Conservation (phyloP, 2,329 filamentous ascomycete species). For the Alternaria brassicicola region DNA sequence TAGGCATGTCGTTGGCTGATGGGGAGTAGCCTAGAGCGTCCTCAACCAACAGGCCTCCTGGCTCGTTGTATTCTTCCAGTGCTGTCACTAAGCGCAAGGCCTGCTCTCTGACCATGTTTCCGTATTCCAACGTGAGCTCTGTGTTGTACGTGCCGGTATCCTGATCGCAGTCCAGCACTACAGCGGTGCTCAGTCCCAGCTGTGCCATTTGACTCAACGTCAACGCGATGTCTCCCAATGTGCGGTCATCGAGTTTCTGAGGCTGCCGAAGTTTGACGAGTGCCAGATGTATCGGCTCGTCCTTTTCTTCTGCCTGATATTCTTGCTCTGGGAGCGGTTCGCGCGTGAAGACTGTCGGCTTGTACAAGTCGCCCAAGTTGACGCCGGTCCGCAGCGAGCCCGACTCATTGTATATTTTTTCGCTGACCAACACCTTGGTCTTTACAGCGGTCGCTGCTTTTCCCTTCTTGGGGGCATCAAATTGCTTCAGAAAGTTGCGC, state of each 20-base stretch:
- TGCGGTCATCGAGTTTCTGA: slow-evolving; percentile 71
- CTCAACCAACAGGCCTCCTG: slow-evolving; percentile 72
- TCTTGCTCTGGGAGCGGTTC: slow-evolving; percentile 52
- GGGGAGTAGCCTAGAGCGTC: slow-evolving; percentile 54
- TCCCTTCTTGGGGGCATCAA: slow-evolving; percentile 56
- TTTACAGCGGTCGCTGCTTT: slow-evolving; percentile 13
- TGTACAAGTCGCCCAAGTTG: slow-evolving; percentile 67
- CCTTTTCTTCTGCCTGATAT: slow-evolving; percentile 24
- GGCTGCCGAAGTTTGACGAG: slow-evolving; percentile 82
- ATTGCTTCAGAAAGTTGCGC: slow-evolving; percentile 87
- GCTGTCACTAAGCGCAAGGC: slow-evolving; percentile 75
- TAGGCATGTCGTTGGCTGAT: slow-evolving; percentile 32
- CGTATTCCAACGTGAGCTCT: slow-evolving; percentile 40
- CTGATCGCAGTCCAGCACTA: slow-evolving; percentile 76
- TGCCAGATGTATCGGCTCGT: slow-evolving; percentile 72
- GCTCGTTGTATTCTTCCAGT: slow-evolving; percentile 71
- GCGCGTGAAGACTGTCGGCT: slow-evolving; percentile 64
- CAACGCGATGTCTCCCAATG: slow-evolving; percentile 75
- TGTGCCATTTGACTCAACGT: slow-evolving; percentile 83
- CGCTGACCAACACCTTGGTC: slow-evolving; percentile 22
- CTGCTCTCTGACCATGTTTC: slow-evolving; percentile 64
- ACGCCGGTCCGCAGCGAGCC: slow-evolving; percentile 57
- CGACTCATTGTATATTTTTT: slow-evolving; percentile 39
- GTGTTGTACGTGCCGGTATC: slow-evolving; percentile 42
- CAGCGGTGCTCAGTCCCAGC: slow-evolving; percentile 79